These are phyloP conservation scores for Macrocystidia cucumis DNA, from an alignment of 1,284 basidiomycete genomes.

Conservation along the genomic window DNA sequence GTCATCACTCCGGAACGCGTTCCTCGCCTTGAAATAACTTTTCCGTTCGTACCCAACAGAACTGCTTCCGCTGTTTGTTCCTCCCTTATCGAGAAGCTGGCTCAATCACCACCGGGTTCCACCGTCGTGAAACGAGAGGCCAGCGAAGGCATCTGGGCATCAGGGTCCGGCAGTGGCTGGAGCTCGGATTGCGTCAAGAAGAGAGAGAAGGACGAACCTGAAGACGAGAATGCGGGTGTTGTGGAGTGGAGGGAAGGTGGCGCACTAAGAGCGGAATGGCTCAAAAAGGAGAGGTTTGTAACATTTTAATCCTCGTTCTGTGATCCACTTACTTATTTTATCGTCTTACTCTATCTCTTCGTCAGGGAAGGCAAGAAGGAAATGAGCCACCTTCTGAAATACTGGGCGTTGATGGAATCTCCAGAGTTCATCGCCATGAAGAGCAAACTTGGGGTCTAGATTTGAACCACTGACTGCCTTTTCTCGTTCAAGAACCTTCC, in stretches of 20 bases:
- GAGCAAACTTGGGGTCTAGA: slow-evolving; percentile 42
- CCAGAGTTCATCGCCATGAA: slow-evolving; percentile 44
- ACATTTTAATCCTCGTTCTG: too few relatives aligned
- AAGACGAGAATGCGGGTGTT: slow-evolving; percentile 22
- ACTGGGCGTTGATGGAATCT: slow-evolving; percentile 37
- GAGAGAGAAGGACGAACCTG: slow-evolving; percentile 26
- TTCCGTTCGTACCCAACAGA: slow-evolving; percentile 57
- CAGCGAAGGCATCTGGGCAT: slow-evolving; percentile 24
- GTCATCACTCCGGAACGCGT: slow-evolving; percentile 38
- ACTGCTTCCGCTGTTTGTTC: slow-evolving; percentile 41
- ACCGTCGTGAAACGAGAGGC: slow-evolving; percentile 32
- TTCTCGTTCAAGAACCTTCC: too few relatives aligned
- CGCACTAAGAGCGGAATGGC: slow-evolving; percentile 38
- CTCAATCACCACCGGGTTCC: slow-evolving; percentile 21
- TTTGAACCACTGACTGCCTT: too few relatives aligned
- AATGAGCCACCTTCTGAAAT: slow-evolving; percentile 34
- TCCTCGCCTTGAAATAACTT: slow-evolving; percentile 40
- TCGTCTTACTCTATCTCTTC: slow-evolving; percentile 10
- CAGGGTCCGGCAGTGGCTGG: slow-evolving; percentile 18
- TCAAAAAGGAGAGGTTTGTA: slow-evolving; percentile 41
- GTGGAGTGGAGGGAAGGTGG: slow-evolving; percentile 42
- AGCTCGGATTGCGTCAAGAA: slow-evolving; percentile 22
- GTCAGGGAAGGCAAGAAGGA: slow-evolving; percentile 46
- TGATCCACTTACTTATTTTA: slow-evolving; percentile 7
- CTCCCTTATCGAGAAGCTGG: slow-evolving; percentile 38